Evolutionary conservation across 345 rosid species (phyloP).

Genomic region (Dipteronia dyeriana): DNA sequence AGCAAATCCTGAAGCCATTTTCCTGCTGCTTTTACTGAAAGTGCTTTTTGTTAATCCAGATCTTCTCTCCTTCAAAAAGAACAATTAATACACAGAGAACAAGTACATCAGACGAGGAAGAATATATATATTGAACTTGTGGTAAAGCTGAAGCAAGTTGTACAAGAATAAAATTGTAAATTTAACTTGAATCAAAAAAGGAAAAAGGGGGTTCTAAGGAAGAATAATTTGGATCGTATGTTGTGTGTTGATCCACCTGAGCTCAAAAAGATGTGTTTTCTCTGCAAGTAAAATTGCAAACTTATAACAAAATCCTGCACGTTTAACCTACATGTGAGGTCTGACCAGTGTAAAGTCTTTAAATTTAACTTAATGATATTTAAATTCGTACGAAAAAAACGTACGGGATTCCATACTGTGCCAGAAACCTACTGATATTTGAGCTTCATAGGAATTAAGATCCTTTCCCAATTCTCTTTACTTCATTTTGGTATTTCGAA

Average conservation of each 20-base stretch:
- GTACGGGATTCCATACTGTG: no score
- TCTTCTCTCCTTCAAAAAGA: background rate
- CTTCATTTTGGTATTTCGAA: no score
- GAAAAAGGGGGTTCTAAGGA: background rate
- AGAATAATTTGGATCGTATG: background rate
- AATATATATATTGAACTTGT: no score
- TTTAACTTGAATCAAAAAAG: no score
- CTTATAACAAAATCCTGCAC: background rate
- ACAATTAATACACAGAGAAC: background rate
- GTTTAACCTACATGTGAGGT: background rate
- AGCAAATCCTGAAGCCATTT: slow-evolving; percentile 5
- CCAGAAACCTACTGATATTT: no score
- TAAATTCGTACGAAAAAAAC: no score
- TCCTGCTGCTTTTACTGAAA: background rate
- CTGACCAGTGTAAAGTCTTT: no score
- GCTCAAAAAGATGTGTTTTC: background rate
- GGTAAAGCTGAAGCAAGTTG: background rate
- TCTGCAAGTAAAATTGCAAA: background rate
- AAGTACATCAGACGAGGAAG: background rate
- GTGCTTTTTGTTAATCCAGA: background rate
- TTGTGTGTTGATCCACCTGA: background rate
- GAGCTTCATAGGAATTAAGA: no score
- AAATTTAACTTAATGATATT: no score
- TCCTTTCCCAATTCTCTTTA: no score
- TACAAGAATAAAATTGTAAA: background rate